phyloP scores from a whole-genome alignment of 192 early-diverging fungal species.

The Chytriomyces confervae region DNA sequence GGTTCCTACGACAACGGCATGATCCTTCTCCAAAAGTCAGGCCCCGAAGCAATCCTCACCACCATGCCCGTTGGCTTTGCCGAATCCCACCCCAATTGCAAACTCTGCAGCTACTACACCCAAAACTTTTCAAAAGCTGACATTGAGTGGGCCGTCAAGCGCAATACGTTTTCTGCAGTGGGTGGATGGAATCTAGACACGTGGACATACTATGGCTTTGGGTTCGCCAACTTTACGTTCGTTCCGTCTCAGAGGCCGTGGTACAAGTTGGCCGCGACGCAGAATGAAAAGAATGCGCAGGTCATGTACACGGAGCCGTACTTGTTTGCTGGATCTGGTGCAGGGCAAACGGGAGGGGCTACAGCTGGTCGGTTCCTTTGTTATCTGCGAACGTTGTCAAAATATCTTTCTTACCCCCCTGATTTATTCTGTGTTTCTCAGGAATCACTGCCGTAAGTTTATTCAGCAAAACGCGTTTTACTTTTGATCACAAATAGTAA shows the following conservation, averaged over 20 bases:
- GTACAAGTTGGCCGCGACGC: not conserved
- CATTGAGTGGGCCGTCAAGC: not conserved
- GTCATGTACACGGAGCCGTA: slow-evolving; percentile 1
- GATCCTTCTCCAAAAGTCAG: not conserved
- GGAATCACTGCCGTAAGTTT: not conserved
- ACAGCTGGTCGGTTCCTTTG: not conserved
- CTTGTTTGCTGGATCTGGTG: not conserved
- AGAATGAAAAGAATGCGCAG: not conserved
- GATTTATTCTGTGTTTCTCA: not conserved
- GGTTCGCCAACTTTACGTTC: slow-evolving; percentile 5
- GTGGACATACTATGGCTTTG: not conserved
- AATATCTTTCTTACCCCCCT: not conserved
- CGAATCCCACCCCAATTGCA: not conserved
- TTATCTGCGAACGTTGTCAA: not conserved
- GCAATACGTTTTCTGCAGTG: not conserved
- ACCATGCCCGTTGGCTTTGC: not conserved
- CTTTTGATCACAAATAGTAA: not conserved
- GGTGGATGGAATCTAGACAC: not conserved
- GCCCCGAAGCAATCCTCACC: not conserved
- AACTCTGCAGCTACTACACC: not conserved
- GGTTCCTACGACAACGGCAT: not conserved
- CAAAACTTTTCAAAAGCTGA: not conserved
- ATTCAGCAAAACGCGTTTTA: not conserved
- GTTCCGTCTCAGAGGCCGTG: not conserved
- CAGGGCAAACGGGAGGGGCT: not conserved